These are phyloP conservation scores for Scutellaria galericulata DNA, from an alignment of 257 asterid species.

Conservation along the genomic window DNA sequence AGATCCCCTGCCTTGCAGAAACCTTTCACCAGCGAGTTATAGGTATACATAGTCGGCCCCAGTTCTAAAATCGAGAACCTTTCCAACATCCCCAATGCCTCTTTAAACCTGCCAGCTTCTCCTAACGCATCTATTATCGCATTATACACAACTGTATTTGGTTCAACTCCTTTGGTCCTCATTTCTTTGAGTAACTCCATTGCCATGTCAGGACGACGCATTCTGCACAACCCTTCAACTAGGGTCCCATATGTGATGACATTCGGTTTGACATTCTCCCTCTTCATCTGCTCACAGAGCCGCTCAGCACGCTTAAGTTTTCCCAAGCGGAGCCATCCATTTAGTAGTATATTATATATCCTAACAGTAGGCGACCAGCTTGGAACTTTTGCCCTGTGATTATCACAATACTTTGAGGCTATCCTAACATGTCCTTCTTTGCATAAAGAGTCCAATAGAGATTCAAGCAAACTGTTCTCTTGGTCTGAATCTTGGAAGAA, in stretches of 20 bases:
- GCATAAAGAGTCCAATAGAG: constrained; percentile 77
- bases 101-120: constrained; percentile 81
- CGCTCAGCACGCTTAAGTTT: constrained; percentile 63
- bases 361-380: constrained; percentile 64
- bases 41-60: constrained; percentile 82
- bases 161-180: constrained; percentile 63
- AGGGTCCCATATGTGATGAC: constrained; percentile 83
- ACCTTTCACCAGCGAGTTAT: constrained; percentile 82
- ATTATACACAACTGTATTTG: constrained; percentile 74
- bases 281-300: constrained; percentile 72
- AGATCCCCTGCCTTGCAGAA: constrained; percentile 89
- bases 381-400: constrained; percentile 48
- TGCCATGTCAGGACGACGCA: constrained; percentile 66
- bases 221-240: constrained; percentile 78
- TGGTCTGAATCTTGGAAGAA: constrained; percentile 38
- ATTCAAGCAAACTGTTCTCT: constrained; percentile 55
- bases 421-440: constrained; percentile 75
- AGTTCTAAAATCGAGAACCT: constrained; percentile 61
- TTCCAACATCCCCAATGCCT: constrained; percentile 79
- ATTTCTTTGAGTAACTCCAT: constrained; percentile 62
- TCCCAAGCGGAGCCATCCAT: constrained; percentile 77
- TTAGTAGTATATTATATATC: constrained; percentile 65
- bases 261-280: constrained; percentile 57
- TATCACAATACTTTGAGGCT: constrained; percentile 64
- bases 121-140: constrained; percentile 83